Percentiles rank a stretch among this genome's conserved stretches.
These are phyloP conservation scores for Pseudocercospora fuligena DNA, from an alignment of 2,329 filamentous ascomycete genomes.

Conservation along the genomic window DNA sequence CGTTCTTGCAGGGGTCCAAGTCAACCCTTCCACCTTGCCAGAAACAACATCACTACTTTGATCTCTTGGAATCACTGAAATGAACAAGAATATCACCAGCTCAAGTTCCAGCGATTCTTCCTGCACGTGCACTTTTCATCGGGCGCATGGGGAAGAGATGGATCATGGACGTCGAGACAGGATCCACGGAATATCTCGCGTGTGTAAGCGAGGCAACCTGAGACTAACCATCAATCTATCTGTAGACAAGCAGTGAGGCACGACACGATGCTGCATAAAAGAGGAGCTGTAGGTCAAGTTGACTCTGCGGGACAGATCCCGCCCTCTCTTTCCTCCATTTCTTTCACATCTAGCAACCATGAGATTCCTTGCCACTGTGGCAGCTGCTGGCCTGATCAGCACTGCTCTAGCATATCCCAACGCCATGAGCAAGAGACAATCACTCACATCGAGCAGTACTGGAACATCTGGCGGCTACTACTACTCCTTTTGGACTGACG, in stretches of 20 bases:
- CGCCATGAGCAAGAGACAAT: not conserved
- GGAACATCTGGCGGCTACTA: constrained; percentile 63
- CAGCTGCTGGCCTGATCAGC: not conserved
- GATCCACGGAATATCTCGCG: not conserved
- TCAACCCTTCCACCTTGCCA: not conserved
- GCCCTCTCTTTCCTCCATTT: not conserved
- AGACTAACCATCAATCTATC: not conserved
- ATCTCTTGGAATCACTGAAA: too few species aligned
- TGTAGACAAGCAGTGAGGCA: not conserved
- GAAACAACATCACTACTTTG: not conserved
- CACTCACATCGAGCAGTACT: constrained; percentile 49
- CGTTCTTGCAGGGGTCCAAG: not conserved
- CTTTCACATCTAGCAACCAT: not conserved
- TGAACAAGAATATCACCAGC: too few species aligned
- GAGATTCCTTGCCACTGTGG: not conserved
- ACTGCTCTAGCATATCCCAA: not conserved
- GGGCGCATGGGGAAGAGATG: too few species aligned
- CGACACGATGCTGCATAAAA: not conserved
- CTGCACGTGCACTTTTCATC: too few species aligned
- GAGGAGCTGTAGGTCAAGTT: not conserved
- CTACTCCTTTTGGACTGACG: constrained; percentile 66
- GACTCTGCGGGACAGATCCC: too few species aligned
- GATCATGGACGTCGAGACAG: too few species aligned
- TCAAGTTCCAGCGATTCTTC: too few species aligned
- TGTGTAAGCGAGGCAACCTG: not conserved